Base-by-base conservation (phyloP, 768 basidiomycete species). In the Rhodocollybia butyracea region DNA sequence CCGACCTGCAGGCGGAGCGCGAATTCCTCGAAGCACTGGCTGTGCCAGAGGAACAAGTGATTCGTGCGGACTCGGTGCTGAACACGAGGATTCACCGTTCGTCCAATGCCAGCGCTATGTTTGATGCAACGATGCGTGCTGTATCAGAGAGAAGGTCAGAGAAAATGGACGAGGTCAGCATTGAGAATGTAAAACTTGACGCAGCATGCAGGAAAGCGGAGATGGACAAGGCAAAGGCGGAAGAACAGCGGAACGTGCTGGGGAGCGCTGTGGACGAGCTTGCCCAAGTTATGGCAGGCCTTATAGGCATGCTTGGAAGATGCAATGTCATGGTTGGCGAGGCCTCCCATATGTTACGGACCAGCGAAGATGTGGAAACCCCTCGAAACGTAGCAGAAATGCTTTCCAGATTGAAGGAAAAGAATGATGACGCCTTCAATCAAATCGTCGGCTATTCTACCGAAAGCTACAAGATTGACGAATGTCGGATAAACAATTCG, bases 91-190 rank as follows among this genome's bases (percentile, higher is more conserved):
- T 90, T 27, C 81, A 83, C 63, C 82, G 86, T 5, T 86, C 90
- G 3, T 78, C 78, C 55, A 94, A 92, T 65, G 84, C 89, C 3
- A 77, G 74, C 58, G 83, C 86, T 30, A 88, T 94, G 79, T 91
- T 94, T 64, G 89, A 91, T 45, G 91, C 89, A 15, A 90, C 88
- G 34, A 80, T 94, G 65, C 83, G 88, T n/a, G 90, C 90, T 15
- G 85, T 86, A 46, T 83, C 86, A 31, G 89, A 94, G 64, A 77
- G 92, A 52, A 84, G 80, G 57, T 89, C 86, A 3, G 89, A 91
- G 59, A 85, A 84, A 60, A 70, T 92, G 32, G 92, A 93, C 64
- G 88, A 91, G 26, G 63, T 80, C 36, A 81, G 77, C 61, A 66
- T 84, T 24, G 86, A 90, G 57, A 87, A 82, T 59, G 73, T 94